Evolutionary conservation across 2,329 filamentous ascomycete species (phyloP).

Genomic region (Shiraia bambusicola): DNA sequence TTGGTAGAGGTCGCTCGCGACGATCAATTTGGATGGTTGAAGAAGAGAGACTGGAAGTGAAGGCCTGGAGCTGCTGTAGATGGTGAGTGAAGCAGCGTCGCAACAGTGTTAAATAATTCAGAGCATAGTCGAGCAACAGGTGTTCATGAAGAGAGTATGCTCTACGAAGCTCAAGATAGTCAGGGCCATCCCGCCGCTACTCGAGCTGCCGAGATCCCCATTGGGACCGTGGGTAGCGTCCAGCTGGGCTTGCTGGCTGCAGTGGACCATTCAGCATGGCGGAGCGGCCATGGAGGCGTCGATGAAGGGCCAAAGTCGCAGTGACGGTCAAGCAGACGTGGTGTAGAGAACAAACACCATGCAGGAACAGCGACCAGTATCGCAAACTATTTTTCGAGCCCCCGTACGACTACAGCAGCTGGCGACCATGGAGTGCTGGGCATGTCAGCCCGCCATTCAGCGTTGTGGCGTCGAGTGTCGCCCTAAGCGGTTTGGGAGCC

Average conservation of each 20-base stretch:
- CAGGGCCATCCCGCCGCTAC: slow-evolving; percentile 43
- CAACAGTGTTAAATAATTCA: slow-evolving; percentile 38
- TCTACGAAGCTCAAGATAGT: slow-evolving; percentile 33
- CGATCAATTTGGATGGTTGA: slow-evolving; percentile 7
- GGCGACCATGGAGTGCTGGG: slow-evolving; percentile 33
- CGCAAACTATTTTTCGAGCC: slow-evolving; percentile 27
- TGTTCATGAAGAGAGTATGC: slow-evolving; percentile 30
- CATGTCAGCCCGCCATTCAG: slow-evolving; percentile 29
- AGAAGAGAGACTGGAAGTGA: slow-evolving; percentile 16
- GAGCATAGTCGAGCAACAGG: slow-evolving; percentile 17
- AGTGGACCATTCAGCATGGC: slow-evolving; percentile 39
- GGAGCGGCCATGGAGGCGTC: slow-evolving; percentile 28
- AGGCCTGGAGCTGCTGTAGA: slow-evolving; percentile 23
- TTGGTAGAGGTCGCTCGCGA: slow-evolving; percentile 16
- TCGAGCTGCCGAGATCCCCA: slow-evolving; percentile 41
- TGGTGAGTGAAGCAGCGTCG: slow-evolving; percentile 31
- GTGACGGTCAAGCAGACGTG: slow-evolving; percentile 18
- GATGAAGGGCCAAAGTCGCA: slow-evolving; percentile 35
- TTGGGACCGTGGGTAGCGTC: slow-evolving; percentile 37
- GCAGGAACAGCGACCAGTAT: slow-evolving; percentile 31
- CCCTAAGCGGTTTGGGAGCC: slow-evolving; percentile 20
- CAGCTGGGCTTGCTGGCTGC: slow-evolving; percentile 36
- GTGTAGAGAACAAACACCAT: slow-evolving; percentile 17
- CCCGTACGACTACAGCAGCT: slow-evolving; percentile 33
- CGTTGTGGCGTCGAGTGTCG: slow-evolving; percentile 27